Base-by-base conservation (phyloP, 805 yeast species). In the Candida multigemmis region DNA sequence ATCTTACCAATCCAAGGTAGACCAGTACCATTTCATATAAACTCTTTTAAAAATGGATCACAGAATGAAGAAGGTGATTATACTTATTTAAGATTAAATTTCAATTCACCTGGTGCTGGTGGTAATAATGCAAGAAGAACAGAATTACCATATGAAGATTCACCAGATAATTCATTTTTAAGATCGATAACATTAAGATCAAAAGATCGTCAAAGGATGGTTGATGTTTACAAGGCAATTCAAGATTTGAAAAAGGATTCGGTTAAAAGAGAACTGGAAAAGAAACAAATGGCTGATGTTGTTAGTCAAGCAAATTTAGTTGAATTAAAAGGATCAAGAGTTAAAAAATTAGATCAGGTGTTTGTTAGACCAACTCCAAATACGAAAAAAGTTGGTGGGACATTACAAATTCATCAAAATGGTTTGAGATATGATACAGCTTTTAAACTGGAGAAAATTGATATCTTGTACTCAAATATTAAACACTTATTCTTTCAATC, bases 21-120 rank as follows among this genome's bases (percentile, higher is more conserved):
- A 45, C 96, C 97, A 1, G 97, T 91, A 27, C 98, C 98, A 14
- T 89, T 91, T 66, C 98, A 89, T 52, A 86, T 89, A 47, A 85
- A 85, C 51, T 67, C 96, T 4, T 87, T 82, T 60, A 89, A 87
- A 46, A 87, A 84, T 48, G 97, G 96, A 26, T 81, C 94, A 7
- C 87, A 86, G 46, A 84, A 79, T 37, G 98, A 91, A 46, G 97
- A 91, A 62, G 97, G 96, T 28, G 96, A 87, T 40, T 86, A 72
- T 52, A 86, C 95, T 1, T 87, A 83, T 47, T 51, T 89, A 44
- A 75, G 98, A 53, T 67, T 89, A 46, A 89, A 89, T 51, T 85
- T 89, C 66, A 77, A 87, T 51, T 78, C 95, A 2, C 97, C 98
- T 1, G 96, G 96, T 44, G 74, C 73, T 23, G 82, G 82, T 35